A percentile compares a stretch with the other conserved stretches of the same genome.
phyloP scores from a whole-genome alignment of 345 rosid species.

The Gossypium ekmanianum region DNA sequence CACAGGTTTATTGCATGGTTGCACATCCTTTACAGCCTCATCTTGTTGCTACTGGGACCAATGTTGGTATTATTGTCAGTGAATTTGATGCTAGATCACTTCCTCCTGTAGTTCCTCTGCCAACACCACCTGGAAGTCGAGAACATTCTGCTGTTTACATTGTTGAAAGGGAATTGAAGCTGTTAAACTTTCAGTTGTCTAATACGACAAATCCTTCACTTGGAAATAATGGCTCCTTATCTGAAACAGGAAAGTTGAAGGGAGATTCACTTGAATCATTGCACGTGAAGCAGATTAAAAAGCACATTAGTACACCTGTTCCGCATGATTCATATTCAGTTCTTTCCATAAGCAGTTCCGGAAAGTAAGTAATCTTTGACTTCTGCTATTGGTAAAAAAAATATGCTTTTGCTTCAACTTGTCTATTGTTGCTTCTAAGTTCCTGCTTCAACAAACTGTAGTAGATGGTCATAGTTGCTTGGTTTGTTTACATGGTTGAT shows the following conservation, averaged over 20 bases:
- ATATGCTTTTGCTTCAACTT: neutral
- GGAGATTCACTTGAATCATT: constrained; percentile 74
- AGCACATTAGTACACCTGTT: constrained; percentile 90
- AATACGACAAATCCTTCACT: constrained; percentile 76
- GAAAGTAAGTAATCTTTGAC: constrained; percentile 62
- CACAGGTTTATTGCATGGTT: constrained; percentile 95
- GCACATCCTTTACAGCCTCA: constrained; percentile 98
- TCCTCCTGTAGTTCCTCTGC: constrained; percentile 87
- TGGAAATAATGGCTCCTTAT: constrained; percentile 80
- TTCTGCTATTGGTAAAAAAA: neutral
- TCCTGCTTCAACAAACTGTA: neutral
- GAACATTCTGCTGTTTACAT: constrained; percentile 91
- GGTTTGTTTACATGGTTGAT: constrained; percentile 6
- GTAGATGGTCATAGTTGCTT: constrained; percentile 16
- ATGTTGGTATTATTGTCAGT: constrained; percentile 84
- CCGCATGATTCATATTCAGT: constrained; percentile 95
- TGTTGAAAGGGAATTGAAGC: constrained; percentile 83
- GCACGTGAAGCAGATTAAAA: constrained; percentile 79
- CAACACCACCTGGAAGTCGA: constrained; percentile 73
- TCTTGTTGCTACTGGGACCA: constrained; percentile 95
- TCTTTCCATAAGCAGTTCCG: constrained; percentile 94
- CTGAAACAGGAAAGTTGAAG: constrained; percentile 75
- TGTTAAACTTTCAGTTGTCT: constrained; percentile 83
- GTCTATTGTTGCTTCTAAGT: neutral
- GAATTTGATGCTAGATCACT: constrained; percentile 94